phyloP scores from a whole-genome alignment of 352 stramenopile species.

The Phytopythium sindhum region DNA sequence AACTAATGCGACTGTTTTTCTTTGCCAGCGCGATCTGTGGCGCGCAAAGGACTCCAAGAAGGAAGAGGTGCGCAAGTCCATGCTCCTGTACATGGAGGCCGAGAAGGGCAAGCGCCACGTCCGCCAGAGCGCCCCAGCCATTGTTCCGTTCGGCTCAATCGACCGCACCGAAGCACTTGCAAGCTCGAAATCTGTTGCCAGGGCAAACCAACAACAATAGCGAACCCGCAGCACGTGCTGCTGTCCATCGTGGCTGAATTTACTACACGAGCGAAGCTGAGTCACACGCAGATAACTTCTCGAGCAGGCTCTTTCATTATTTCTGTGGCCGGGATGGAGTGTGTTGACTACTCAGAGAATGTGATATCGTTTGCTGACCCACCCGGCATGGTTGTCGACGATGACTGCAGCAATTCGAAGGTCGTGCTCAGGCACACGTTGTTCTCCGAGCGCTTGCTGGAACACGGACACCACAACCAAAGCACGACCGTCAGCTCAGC shows the following conservation, averaged over 20 bases:
- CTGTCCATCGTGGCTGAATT: background rate
- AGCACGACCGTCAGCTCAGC: background rate
- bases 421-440: slow-evolving; percentile 19
- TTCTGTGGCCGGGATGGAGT: background rate
- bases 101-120: slow-evolving; percentile 67
- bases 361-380: background rate
- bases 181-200: background rate
- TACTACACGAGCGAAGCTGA: background rate
- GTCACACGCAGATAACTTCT: too few relatives aligned
- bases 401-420: slow-evolving; percentile 16
- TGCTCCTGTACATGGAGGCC: slow-evolving; percentile 68
- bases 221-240: background rate
- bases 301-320: too few relatives aligned
- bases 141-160: background rate
- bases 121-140: background rate
- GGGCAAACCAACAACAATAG: background rate
- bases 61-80: slow-evolving; percentile 63
- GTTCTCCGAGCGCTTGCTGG: slow-evolving; percentile 13
- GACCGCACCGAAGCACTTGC: background rate
- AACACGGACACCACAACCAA: background rate
- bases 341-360: slow-evolving; percentile 4
- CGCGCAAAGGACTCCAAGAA: slow-evolving; percentile 63
- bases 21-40: slow-evolving; percentile 52
- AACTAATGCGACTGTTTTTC: background rate
- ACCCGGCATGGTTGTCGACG: slow-evolving; percentile 6